Percentiles rank a stretch among this genome's conserved stretches.
Conservation (phyloP, 495 filamentous ascomycete genomes). For the Elasticomyces elasticus region DNA sequence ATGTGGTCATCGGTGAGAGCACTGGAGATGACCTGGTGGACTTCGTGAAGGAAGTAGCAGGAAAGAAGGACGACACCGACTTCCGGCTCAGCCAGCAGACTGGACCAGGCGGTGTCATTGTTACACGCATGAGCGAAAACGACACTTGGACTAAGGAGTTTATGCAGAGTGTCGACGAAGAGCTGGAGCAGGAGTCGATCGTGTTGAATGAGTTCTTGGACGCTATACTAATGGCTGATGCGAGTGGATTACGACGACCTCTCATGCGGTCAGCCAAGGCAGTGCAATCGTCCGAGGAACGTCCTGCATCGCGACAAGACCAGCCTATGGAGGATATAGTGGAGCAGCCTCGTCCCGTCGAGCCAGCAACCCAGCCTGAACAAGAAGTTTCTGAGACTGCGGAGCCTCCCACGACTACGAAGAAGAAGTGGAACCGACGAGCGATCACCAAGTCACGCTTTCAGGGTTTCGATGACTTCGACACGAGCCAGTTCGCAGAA, state of each 20-base stretch:
- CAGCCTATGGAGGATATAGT: not conserved
- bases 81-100: constrained; percentile 11
- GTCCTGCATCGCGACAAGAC: not conserved
- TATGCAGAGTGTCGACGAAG: constrained; percentile 52
- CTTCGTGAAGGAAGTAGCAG: constrained; percentile 65
- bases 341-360: not conserved
- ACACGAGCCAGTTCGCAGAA: constrained; percentile 28
- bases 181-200: constrained; percentile 69
- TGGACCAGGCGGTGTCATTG: constrained; percentile 46
- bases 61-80: constrained; percentile 48
- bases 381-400: not conserved
- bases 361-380: not conserved
- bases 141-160: constrained; percentile 62
- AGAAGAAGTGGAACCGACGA: constrained; percentile 22
- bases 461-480: constrained; percentile 61
- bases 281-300: not conserved
- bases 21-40: constrained; percentile 65
- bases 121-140: constrained; percentile 64
- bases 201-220: constrained; percentile 90
- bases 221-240: constrained; percentile 71
- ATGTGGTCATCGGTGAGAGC: constrained; percentile 50
- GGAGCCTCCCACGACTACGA: not conserved
- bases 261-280: constrained; percentile 30
- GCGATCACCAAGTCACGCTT: constrained; percentile 50
- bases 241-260: constrained; percentile 54